Evolutionary conservation across 495 filamentous ascomycete genomes (phyloP), one percentile per base, ranked within the genome.

Genomic region (Neurospora sp.): DNA sequence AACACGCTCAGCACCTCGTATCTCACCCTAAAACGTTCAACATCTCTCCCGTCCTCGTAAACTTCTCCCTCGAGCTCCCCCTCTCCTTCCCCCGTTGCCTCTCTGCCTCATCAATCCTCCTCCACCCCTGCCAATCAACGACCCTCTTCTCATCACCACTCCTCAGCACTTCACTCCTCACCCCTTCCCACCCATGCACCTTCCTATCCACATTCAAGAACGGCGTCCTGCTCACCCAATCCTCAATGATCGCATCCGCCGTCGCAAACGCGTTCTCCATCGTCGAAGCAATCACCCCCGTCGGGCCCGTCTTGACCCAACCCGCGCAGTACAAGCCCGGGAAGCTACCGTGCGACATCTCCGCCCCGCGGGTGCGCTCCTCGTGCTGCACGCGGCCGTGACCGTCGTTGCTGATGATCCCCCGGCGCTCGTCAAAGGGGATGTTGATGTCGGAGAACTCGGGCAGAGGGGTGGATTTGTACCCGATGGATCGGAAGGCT

Each of bases 251-350:
- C 3, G 90, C 89, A 79, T 97, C 94, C 0, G 89, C 96, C 2
- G 94, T 97, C 20, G 88, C 86, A 77, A 98, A 98, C 1, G 94
- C 96, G 81, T 98, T 96, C 70, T 91, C 89, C 95, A 99, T 97
- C 0, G 96, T 99, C 38, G 90, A 93, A 11, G 96, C 95, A 80
- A 99, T 98, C 4, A 98, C 95, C 7, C 96, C 96, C 6, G 94
- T 97, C 0, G 96, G 96, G 1, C 96, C 96, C 53, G 93, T 86
- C 82, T 98, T 98, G 27, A 97, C 94, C 96, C 96, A 99, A 5
- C 96, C 96, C 27, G 94, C 93, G 75, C 93, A 95, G 81, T 99
- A 99, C 20, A 97, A 77, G 1, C 96, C 96, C 2, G 92, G 91
- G 1, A 97, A 81, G 42, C 38, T 18, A 18, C 38, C 84, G 81